phyloP scores from a whole-genome alignment of 2,329 filamentous ascomycete species.

The Lachnellula hyalina region DNA sequence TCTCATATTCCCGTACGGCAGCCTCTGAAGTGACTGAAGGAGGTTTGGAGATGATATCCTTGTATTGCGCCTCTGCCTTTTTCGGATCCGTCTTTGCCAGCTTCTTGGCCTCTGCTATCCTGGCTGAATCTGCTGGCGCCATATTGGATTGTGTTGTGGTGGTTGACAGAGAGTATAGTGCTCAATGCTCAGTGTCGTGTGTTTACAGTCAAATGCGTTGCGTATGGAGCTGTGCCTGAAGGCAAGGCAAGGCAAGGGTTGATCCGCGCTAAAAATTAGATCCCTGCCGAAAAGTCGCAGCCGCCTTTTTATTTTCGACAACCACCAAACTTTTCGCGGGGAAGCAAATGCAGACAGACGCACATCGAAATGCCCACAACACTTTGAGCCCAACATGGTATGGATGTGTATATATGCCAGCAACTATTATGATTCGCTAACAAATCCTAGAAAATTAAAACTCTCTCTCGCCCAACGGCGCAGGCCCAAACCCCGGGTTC shows the following conservation, averaged over 20 bases:
- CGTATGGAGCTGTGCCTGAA: conserved; percentile 6
- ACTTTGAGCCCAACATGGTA: conserved; percentile 27
- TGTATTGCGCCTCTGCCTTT: conserved; percentile 83
- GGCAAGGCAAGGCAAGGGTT: background rate
- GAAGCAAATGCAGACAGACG: background rate
- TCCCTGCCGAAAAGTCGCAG: conserved; percentile 22
- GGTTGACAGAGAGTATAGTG: conserved; percentile 4
- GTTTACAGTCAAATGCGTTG: conserved; percentile 12
- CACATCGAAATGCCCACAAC: conserved; percentile 14
- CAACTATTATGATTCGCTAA: background rate
- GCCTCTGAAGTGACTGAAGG: conserved; percentile 78
- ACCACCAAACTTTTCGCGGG: conserved; percentile 5
- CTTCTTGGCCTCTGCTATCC: conserved; percentile 86
- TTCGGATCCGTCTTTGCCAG: conserved; percentile 72
- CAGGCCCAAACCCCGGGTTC: conserved; percentile 63
- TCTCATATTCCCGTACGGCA: conserved; percentile 86
- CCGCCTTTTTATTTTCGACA: conserved; percentile 15
- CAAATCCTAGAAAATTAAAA: conserved; percentile 51
- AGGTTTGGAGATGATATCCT: conserved; percentile 80
- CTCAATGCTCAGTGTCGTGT: conserved; percentile 3
- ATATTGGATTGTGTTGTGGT: conserved; percentile 34
- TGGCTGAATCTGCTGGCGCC: conserved; percentile 53
- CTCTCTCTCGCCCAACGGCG: conserved; percentile 59
- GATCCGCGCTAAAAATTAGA: conserved; percentile 13
- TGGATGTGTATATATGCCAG: conserved; percentile 3